Percentiles rank a stretch among this genome's conserved stretches.
phyloP scores from a whole-genome alignment of 441 rosid genomes.

The Viola pubescens region DNA sequence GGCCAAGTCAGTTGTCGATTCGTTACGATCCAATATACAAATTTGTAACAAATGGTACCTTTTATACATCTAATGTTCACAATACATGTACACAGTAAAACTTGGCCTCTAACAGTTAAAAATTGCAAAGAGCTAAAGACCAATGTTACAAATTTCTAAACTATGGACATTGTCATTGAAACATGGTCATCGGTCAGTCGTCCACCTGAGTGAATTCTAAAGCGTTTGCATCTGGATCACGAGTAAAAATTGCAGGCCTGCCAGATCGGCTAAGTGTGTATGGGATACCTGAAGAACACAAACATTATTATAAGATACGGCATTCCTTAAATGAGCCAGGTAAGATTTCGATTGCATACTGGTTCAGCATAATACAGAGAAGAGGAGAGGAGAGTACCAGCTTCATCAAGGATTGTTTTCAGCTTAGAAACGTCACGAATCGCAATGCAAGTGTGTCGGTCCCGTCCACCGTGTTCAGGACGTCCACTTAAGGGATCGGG shows the following conservation, averaged over 20 bases:
- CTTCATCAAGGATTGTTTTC: constrained; percentile 66
- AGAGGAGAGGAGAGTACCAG: constrained; percentile 36
- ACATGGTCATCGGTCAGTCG: background rate
- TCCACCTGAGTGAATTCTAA: constrained; percentile 71
- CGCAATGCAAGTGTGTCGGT: constrained; percentile 86
- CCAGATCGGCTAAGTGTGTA: constrained; percentile 85
- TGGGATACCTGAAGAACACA: constrained; percentile 44
- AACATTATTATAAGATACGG: background rate
- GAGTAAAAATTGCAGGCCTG: constrained; percentile 80
- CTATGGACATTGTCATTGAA: too few relatives aligned
- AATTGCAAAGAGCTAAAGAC: too few relatives aligned
- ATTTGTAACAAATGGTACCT: too few relatives aligned
- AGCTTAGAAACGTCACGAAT: constrained; percentile 68
- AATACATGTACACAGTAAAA: too few relatives aligned
- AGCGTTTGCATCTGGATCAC: constrained; percentile 94
- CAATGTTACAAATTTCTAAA: too few relatives aligned
- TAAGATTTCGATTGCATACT: too few relatives aligned
- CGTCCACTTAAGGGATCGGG: constrained; percentile 91
- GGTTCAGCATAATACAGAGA: too few relatives aligned
- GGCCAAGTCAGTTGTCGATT: too few relatives aligned
- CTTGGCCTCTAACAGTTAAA: too few relatives aligned
- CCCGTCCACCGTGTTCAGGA: constrained; percentile 87
- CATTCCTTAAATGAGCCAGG: too few relatives aligned
- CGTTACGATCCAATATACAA: too few relatives aligned
- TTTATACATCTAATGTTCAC: too few relatives aligned